Evolutionary conservation across 257 asterid species (phyloP).

Genomic region (Nicotiana undulata): DNA sequence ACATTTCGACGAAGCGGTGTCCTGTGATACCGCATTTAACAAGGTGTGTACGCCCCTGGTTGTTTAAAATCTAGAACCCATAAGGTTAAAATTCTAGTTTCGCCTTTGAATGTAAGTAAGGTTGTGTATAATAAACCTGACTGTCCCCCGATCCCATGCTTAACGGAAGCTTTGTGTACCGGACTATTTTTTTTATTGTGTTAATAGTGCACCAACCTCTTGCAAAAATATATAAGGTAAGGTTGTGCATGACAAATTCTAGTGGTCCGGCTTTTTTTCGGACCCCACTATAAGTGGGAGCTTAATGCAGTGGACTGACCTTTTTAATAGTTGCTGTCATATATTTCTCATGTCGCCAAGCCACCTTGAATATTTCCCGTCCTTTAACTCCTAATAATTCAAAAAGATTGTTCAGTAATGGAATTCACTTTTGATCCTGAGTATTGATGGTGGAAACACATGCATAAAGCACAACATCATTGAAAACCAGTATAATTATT

Average conservation of each 20-base stretch:
- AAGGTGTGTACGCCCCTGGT: no score
- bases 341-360: not conserved
- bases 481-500: not conserved
- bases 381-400: not conserved
- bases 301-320: not conserved
- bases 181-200: no score
- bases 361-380: not conserved
- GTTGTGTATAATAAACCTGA: no score
- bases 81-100: no score
- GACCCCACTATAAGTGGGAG: not conserved
- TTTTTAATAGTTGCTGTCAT: not conserved
- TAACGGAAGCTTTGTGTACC: no score
- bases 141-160: no score
- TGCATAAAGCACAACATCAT: constrained; percentile 57
- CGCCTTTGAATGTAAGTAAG: no score
- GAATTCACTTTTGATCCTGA: constrained; percentile 9
- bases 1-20: no score
- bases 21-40: no score
- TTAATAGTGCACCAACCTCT: not conserved
- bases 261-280: accelerated
- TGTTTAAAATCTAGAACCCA: no score
- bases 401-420: not conserved
- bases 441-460: constrained; percentile 56
- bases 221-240: not conserved
- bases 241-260: accelerated